A percentile compares a stretch with the other conserved stretches of the same genome.
Conservation (phyloP, 2,329 filamentous ascomycete genomes). For the Aspergillus melleus region DNA sequence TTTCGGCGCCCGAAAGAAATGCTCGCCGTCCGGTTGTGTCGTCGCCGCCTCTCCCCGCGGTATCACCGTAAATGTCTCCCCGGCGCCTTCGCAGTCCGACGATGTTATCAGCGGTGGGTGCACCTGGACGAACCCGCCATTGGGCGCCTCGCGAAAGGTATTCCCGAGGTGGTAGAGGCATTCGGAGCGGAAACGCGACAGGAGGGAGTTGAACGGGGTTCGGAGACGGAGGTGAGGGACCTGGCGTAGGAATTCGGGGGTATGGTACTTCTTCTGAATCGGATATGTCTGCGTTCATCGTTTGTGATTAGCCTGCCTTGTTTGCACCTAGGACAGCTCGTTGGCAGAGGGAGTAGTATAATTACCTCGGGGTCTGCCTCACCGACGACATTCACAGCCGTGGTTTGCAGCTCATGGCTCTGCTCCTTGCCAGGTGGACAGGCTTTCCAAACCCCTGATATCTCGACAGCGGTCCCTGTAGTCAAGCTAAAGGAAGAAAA, state of each 20-base stretch:
- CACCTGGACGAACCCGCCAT: slow-evolving; percentile 64
- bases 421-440: slow-evolving; percentile 68
- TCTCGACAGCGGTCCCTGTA: slow-evolving; percentile 75
- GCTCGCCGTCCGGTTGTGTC: slow-evolving; percentile 39
- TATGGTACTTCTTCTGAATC: slow-evolving; percentile 95
- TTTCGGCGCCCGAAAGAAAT: slow-evolving; percentile 84
- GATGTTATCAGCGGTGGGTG: slow-evolving; percentile 95
- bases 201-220: slow-evolving; percentile 74
- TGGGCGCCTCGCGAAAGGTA: slow-evolving; percentile 67
- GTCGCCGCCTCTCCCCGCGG: slow-evolving; percentile 40
- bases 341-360: slow-evolving; percentile 8
- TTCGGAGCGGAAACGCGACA: slow-evolving; percentile 81
- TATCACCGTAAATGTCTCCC: slow-evolving; percentile 80
- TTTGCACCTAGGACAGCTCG: background rate
- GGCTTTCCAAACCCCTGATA: slow-evolving; percentile 74
- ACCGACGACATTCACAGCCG: slow-evolving; percentile 69
- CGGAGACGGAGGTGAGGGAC: slow-evolving; percentile 84
- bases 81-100: slow-evolving; percentile 94
- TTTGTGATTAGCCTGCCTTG: background rate
- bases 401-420: slow-evolving; percentile 77
- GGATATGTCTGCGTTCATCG: slow-evolving; percentile 69
- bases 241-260: slow-evolving; percentile 80
- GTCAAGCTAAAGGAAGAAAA: slow-evolving; percentile 61
- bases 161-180: slow-evolving; percentile 69
- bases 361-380: slow-evolving; percentile 75